Conservation (phyloP, 768 basidiomycete species). For the Austroboletus eburneus region DNA sequence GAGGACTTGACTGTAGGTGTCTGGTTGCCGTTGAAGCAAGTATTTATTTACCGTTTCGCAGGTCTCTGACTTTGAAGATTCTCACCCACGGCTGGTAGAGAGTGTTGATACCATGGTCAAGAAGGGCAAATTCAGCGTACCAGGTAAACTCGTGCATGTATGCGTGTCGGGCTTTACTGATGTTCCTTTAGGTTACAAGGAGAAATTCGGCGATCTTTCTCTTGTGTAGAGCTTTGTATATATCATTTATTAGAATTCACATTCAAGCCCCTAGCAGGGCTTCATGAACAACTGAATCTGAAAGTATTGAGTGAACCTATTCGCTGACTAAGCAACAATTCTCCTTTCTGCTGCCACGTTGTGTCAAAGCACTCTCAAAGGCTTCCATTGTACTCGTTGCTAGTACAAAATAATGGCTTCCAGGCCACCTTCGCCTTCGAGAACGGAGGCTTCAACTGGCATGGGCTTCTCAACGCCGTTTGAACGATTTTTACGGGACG, state of each 20-base stretch:
- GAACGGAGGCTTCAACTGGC: slow-evolving; percentile 28
- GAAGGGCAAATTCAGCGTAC: slow-evolving; percentile 98
- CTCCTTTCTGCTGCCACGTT: not conserved
- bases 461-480: slow-evolving; percentile 62
- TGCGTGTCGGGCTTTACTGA: not conserved
- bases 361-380: not conserved
- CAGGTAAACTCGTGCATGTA: slow-evolving; percentile 48
- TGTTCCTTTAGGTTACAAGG: slow-evolving; percentile 66
- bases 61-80: slow-evolving; percentile 86
- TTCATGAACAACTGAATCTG: too few species aligned
- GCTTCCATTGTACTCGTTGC: slow-evolving; percentile 16
- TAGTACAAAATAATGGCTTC: slow-evolving; percentile 32
- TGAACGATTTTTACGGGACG: slow-evolving; percentile 72
- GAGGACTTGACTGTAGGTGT: slow-evolving; percentile 89
- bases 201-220: slow-evolving; percentile 95
- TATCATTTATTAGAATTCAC: slow-evolving; percentile 19
- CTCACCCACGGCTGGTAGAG: slow-evolving; percentile 88
- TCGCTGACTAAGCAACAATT: slow-evolving; percentile 23
- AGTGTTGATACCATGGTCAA: slow-evolving; percentile 92
- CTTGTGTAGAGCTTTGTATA: slow-evolving; percentile 61
- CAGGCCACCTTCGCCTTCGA: slow-evolving; percentile 37
- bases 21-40: not conserved
- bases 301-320: too few species aligned
- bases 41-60: slow-evolving; percentile 28
- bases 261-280: not conserved